These are phyloP conservation scores for Saturnispora dispora DNA, from an alignment of 805 yeast species.

Conservation along the genomic window DNA sequence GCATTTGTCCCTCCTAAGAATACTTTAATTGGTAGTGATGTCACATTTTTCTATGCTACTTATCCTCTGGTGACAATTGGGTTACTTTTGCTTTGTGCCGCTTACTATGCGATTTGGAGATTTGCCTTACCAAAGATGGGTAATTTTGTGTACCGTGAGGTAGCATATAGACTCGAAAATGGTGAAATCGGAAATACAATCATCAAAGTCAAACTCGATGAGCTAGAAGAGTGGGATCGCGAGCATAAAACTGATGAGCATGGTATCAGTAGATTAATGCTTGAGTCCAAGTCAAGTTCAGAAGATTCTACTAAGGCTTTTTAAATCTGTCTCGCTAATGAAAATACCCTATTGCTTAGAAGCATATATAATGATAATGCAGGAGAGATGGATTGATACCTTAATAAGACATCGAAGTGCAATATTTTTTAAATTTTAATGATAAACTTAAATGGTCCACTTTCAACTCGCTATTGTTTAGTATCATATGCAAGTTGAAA, in stretches of 20 bases:
- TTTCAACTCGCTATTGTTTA: too few relatives aligned
- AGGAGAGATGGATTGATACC: too few relatives aligned
- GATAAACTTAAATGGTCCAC: background rate
- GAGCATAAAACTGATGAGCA: conserved; percentile 12
- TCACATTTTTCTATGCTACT: conserved; percentile 34
- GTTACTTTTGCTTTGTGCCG: conserved; percentile 25
- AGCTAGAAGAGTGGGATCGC: conserved; percentile 29
- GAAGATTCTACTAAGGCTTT: background rate
- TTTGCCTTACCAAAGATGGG: conserved; percentile 28
- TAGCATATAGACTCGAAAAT: conserved; percentile 25
- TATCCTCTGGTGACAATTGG: conserved; percentile 33
- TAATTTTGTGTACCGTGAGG: conserved; percentile 27
- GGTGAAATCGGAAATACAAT: conserved; percentile 35
- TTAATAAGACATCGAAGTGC: background rate
- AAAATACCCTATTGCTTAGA: background rate
- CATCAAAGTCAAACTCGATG: conserved; percentile 27
- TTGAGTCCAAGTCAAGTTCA: background rate
- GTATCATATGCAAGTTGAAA: too few relatives aligned
- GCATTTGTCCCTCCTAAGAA: conserved; percentile 37
- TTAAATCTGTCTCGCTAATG: background rate
- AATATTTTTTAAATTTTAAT: too few relatives aligned
- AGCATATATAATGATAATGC: background rate
- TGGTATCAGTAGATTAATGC: conserved; percentile 5
- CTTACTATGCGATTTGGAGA: conserved; percentile 32
- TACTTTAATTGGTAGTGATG: conserved; percentile 33